Evolutionary conservation across 2,329 filamentous ascomycete species (phyloP).

Genomic region (Hymenoscyphus fructigenus): DNA sequence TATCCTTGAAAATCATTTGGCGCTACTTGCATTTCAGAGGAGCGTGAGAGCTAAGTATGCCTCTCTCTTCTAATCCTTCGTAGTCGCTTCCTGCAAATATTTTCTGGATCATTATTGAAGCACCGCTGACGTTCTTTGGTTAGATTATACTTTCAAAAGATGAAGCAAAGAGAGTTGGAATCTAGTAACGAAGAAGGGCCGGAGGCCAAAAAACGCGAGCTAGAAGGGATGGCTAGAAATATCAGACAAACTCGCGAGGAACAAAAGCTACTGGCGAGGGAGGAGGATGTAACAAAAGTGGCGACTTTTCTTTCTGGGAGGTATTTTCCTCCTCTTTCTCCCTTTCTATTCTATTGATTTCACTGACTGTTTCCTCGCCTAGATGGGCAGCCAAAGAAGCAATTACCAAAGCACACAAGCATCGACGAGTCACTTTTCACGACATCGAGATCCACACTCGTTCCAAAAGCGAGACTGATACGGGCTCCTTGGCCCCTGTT

Average conservation of each 20-base stretch:
- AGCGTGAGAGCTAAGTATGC: no score
- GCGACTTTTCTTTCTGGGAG: background rate
- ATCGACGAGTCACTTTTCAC: slow-evolving; percentile 59
- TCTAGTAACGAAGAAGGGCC: no score
- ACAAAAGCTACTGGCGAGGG: background rate
- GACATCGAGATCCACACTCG: slow-evolving; percentile 50
- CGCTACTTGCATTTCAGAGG: no score
- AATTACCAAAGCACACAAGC: slow-evolving; percentile 67
- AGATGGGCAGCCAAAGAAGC: slow-evolving; percentile 69
- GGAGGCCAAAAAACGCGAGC: no score
- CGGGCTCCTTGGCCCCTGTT: slow-evolving; percentile 23
- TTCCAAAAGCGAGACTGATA: slow-evolving; percentile 1
- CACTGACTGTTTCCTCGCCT: background rate
- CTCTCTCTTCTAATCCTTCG: no score
- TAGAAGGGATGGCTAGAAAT: background rate
- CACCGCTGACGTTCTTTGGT: no score
- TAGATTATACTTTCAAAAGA: no score
- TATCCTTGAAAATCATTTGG: no score
- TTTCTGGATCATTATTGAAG: no score
- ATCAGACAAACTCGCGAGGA: background rate
- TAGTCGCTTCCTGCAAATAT: no score
- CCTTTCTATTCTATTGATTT: background rate
- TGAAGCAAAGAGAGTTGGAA: no score
- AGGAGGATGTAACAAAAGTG: background rate
- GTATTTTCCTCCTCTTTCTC: background rate